Base-by-base conservation (phyloP, 257 asterid genomes). In the Leptodermis oblonga region DNA sequence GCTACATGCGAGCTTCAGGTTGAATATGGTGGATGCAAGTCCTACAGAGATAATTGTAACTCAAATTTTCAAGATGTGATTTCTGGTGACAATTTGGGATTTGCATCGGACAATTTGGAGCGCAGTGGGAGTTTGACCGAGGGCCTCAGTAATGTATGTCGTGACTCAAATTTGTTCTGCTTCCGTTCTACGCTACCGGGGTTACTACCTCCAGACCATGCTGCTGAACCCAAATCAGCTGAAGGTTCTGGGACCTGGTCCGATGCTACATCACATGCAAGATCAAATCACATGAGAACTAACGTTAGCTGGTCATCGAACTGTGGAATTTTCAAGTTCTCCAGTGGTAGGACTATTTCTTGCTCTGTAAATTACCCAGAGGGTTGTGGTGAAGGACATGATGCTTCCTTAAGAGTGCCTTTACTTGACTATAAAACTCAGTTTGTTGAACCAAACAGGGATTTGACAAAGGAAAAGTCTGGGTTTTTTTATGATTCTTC, bases 141-240 rank as follows among this genome's bases (percentile, higher is more conserved):
- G 60, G 60, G 76, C 58, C 67, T 75, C 63, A 81, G 68, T 52
- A 72, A 37, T 41, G 70, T 80, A 62, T 90, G 96, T 75, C 84
- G 83, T 5, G 59, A 78, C 80, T 74, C 85, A 0, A 74, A 80
- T 58, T 70, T 78, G 48, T 87, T 89, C 72, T 92, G 96, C 80
- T 92, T 89, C 74, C 88, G 84, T 4, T 85, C 96, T 14, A 92
- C 92, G 22, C 80, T 87, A 69, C 66, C 80, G 52, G 89, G 78
- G 42, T 62, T 76, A 72, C 69, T 79, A 45, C 12, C 61, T 61
- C 51, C 71, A 33, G 79, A 73, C 51, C 65, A 55, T 39, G 78
- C 68, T 76, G 71, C 70, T 42, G 62, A 72, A 33, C 52, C 72
- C 39, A 72, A 64, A 58, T 65, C 69, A 20, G 54, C 65, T 48